Conservation (phyloP, 805 yeast species). For the Kregervanrija pseudodelftensis region DNA sequence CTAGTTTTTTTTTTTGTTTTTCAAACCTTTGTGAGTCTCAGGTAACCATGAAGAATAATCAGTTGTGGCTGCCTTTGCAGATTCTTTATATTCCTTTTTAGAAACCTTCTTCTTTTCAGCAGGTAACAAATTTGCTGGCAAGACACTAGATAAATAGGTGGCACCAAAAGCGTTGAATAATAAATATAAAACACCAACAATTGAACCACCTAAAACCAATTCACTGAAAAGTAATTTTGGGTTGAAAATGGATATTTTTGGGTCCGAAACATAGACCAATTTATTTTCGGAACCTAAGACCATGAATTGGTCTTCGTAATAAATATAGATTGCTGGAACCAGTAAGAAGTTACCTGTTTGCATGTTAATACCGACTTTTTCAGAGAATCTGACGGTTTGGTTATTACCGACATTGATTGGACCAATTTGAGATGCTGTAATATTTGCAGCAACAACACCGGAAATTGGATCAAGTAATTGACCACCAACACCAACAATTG, state of each 20-base stretch:
- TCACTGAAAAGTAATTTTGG: conserved; percentile 66
- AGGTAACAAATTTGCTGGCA: conserved; percentile 25
- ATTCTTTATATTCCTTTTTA: conserved; percentile 1
- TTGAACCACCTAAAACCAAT: conserved; percentile 39
- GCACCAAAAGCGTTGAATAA: conserved; percentile 38
- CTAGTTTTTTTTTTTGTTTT: neutral
- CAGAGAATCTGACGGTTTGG: conserved; percentile 43
- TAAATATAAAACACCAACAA: conserved; percentile 45
- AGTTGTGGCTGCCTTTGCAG: conserved; percentile 18
- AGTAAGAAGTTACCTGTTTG: conserved; percentile 50
- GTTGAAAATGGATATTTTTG: conserved; percentile 60
- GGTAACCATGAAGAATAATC: conserved; percentile 54
- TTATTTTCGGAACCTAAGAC: conserved; percentile 52
- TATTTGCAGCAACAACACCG: conserved; percentile 47
- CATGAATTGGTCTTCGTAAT: conserved; percentile 42
- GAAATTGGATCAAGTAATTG: conserved; percentile 47
- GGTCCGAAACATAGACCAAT: conserved; percentile 53
- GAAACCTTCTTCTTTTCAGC: conserved; percentile 18
- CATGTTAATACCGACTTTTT: conserved; percentile 53
- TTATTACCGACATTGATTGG: conserved; percentile 49
- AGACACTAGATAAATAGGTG: conserved; percentile 36
- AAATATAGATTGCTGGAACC: conserved; percentile 52
- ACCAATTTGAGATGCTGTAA: conserved; percentile 59
- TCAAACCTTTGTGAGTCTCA: conserved; percentile 36
- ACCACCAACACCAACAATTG: conserved; percentile 67